Base-by-base conservation (phyloP, 75 land plant species). In the Sequoiadendron giganteum region DNA sequence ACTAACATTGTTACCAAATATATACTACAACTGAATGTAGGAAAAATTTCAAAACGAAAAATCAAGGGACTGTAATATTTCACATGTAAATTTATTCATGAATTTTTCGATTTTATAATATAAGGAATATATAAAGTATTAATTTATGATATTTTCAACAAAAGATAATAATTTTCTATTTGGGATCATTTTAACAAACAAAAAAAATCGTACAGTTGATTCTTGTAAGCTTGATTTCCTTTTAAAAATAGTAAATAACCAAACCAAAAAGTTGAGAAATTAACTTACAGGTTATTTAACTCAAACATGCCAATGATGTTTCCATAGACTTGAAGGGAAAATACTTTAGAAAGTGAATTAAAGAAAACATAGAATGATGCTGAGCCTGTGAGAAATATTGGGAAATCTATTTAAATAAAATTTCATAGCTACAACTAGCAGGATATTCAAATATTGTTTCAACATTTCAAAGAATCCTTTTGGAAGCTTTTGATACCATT, bases 231-330 rank as follows among this genome's bases (percentile, higher is more conserved):
- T 77, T 18, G 3, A 75, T 38, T 30, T 45, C 32, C 8, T 43
- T n/a, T 28, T 7, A 19, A 47, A 32, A 85, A 4, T 15, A 25
- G 30, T 56, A 36, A 54, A 70, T 54, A 56, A 39, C 40, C 28
- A 73, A 86, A 36, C 49, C 32, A 82, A 10, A 82, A 82, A 45
- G 34, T 28, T 25, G 10, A 45, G 49, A 82, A 13, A n/a, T 45
- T 18, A 61, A 90, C 97, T 93, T 94, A 98, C 99, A 98, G 92
- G 90, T 98, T 98, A 89, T 98, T 98, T 48, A 96, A 91, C 91
- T 98, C 99, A 89, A 98, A 98, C 99, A 98, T 98, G 91, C 99
- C 99, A 90, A 98, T 95, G n/a, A 97, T 92, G 80, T 95, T 92
- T 30, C 99, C 99, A 91, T 97, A 98, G 11, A 98, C 91, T 85